Evolutionary conservation across 1,284 basidiomycete species (phyloP).

Genomic region (Malassezia vespertilionis): DNA sequence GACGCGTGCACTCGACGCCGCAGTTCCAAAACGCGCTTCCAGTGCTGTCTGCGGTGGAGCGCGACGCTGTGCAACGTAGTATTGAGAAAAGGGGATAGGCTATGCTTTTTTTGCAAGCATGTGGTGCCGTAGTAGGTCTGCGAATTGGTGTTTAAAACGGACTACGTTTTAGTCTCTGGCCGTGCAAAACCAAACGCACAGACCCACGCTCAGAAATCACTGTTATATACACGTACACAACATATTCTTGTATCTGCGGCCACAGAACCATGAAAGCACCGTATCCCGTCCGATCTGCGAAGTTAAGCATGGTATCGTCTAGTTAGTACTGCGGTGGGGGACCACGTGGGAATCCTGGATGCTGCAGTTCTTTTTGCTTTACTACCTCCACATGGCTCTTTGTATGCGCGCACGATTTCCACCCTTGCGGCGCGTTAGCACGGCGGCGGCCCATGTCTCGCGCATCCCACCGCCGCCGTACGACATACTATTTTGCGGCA

Average conservation of each 20-base stretch:
- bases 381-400: too few relatives aligned
- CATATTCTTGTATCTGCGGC: conserved; percentile 54
- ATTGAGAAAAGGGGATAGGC: too few relatives aligned
- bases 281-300: conserved; percentile 68
- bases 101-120: too few relatives aligned
- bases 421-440: not conserved
- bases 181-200: too few relatives aligned
- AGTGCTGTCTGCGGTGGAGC: too few relatives aligned
- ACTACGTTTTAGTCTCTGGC: too few relatives aligned
- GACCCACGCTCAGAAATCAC: too few relatives aligned
- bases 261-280: conserved; percentile 66
- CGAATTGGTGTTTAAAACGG: too few relatives aligned
- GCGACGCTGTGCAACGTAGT: too few relatives aligned
- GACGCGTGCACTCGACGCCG: not conserved
- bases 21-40: too few relatives aligned
- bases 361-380: conserved; percentile 52
- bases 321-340: conserved; percentile 74
- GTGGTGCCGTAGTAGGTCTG: too few relatives aligned
- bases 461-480: conserved; percentile 22
- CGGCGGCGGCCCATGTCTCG: not conserved
- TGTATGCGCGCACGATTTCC: not conserved
- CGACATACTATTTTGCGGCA: conserved; percentile 43
- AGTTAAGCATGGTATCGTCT: conserved; percentile 67
- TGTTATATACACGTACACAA: not conserved
- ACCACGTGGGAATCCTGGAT: conserved; percentile 71